phyloP scores from a whole-genome alignment of 164 flowering plant species.

The Magnolia officinalis region DNA sequence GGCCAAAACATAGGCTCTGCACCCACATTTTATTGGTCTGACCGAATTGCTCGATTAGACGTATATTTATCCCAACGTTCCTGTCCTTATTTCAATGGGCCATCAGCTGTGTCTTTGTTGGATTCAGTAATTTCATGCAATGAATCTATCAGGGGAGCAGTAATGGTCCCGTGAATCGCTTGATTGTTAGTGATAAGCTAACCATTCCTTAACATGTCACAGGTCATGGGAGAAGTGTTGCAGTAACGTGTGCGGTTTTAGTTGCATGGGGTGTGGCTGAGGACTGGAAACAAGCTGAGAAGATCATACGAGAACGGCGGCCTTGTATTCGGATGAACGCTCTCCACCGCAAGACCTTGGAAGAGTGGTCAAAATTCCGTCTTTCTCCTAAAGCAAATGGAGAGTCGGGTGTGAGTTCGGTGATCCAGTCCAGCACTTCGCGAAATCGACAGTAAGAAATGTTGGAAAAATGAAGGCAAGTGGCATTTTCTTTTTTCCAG shows the following conservation, averaged over 20 bases:
- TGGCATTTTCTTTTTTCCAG: no score
- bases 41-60: no score
- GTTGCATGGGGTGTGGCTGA: slow-evolving; percentile 76
- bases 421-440: slow-evolving; percentile 9
- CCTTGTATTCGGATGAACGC: slow-evolving; percentile 71
- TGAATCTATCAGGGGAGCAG: no score
- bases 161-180: no score
- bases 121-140: no score
- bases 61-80: no score
- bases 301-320: slow-evolving; percentile 47
- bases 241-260: slow-evolving; percentile 74
- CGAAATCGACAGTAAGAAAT: no score
- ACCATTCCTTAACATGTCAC: neutral
- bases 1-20: no score
- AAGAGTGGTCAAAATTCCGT: slow-evolving; percentile 78
- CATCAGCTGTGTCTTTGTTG: no score
- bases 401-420: slow-evolving; percentile 22
- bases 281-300: slow-evolving; percentile 85
- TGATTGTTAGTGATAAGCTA: neutral
- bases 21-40: no score
- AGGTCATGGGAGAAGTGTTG: slow-evolving; percentile 98
- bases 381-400: slow-evolving; percentile 38
- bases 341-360: slow-evolving; percentile 66
- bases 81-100: no score
- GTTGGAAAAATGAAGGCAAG: no score